phyloP scores from a whole-genome alignment of 352 stramenopile species.

The Phytopythium litorale region DNA sequence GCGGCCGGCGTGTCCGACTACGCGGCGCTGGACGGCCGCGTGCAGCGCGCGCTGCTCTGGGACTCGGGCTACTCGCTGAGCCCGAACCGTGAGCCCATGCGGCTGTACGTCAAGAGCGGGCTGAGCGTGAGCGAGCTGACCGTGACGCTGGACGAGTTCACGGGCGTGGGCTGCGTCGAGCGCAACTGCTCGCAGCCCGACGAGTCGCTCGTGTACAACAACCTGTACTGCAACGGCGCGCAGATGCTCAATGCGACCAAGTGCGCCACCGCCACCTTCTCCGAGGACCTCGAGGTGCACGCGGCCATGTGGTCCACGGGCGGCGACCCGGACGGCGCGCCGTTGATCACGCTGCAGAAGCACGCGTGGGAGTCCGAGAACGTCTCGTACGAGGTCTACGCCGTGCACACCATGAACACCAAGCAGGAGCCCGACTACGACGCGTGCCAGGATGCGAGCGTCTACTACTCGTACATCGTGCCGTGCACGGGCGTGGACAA shows the following conservation, averaged over 20 bases:
- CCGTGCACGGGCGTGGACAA: background rate
- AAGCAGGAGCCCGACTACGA: background rate
- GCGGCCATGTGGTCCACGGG: constrained; percentile 26
- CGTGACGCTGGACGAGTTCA: constrained; percentile 18
- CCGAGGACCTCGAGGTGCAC: constrained; percentile 5
- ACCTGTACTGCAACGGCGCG: constrained; percentile 19
- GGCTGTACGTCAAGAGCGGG: constrained; percentile 8
- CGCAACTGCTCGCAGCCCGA: constrained; percentile 23
- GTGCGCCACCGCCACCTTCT: constrained; percentile 24
- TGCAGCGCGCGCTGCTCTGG: constrained; percentile 41
- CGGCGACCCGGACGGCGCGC: background rate
- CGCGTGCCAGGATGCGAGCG: background rate
- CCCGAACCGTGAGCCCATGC: background rate
- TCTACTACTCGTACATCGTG: background rate
- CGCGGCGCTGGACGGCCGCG: constrained; percentile 3
- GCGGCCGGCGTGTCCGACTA: constrained; percentile 2
- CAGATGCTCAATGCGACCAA: constrained; percentile 31
- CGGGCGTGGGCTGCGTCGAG: constrained; percentile 9
- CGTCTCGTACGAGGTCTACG: background rate
- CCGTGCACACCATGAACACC: background rate
- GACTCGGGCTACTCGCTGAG: constrained; percentile 17
- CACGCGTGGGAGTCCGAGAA: background rate
- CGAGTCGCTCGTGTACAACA: constrained; percentile 7
- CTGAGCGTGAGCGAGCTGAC: constrained; percentile 22
- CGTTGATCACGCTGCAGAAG: background rate